Evolutionary conservation across 2,329 filamentous ascomycete species (phyloP), one percentile per base, ranked within the genome.

Genomic region (Verticillium nubilum): DNA sequence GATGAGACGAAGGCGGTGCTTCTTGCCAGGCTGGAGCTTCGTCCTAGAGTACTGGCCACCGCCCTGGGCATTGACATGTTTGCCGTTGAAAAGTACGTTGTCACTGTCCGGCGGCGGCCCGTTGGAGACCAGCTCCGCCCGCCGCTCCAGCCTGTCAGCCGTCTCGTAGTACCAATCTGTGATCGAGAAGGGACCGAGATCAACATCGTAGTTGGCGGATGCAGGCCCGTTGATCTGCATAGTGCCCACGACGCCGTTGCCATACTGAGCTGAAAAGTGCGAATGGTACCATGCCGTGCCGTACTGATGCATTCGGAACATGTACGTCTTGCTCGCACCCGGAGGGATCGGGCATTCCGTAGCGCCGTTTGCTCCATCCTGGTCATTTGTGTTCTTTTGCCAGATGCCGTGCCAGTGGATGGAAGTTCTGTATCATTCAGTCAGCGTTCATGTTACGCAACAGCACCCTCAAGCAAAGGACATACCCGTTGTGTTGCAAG

Each of bases 151-250:
- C 42, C 66, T 57, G 60, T 74, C 72, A 4, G 70, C 72, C 13
- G 69, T 67, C 53, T 65, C 60, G 53, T 80, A 75, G 68, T 81
- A 82, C 76, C 80, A 86, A 63, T 86, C 84, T 7, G 74, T 77
- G 47, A 86, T 73, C 5, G 78, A 75, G 6, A 81, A 77, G 3
- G 64, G 59, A 1, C 87, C 87, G 0, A 88, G 74, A 65, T 90
- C 87, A 50, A 81, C 76, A 62, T 90, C 86, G 65, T 87, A 88
- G 54, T 66, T 63, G 31, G 62, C 63, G 19, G 63, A 63, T 23
- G 64, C 62, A 0, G 84, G 83, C 0, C 80, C 81, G 56, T 80
- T 70, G 58, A 84, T 78, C 31, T 82, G 68, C 31, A 86, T 78
- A 1, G 77, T 68, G 1, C 83, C 83, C 12, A 77, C 69, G 0